Conservation (phyloP, 2,329 filamentous ascomycete species). For the Dactylellina sp. region DNA sequence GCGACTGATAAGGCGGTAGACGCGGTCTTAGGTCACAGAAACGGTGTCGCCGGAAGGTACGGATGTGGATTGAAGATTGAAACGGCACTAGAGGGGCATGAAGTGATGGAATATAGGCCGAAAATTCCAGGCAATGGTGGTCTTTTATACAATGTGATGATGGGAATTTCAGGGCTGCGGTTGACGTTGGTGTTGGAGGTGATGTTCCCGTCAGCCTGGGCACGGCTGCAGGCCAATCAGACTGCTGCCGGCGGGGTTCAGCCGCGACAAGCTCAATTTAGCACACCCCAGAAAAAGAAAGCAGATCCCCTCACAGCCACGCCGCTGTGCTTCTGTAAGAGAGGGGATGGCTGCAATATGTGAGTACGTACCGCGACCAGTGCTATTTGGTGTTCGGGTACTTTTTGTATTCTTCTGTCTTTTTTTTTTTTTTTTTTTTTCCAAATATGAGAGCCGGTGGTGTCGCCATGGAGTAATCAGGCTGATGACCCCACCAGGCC, state of each 20-base stretch:
- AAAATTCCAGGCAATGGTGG: conserved; percentile 18
- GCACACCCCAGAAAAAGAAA: conserved; percentile 26
- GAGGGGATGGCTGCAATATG: no score
- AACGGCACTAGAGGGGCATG: neutral
- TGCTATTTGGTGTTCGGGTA: neutral
- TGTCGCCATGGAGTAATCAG: conserved; percentile 10
- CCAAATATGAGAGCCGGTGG: no score
- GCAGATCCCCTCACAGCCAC: neutral
- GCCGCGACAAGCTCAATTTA: conserved; percentile 53
- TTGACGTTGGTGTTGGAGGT: conserved; percentile 27
- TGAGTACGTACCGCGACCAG: neutral
- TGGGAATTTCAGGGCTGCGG: no score
- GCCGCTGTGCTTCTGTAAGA: no score
- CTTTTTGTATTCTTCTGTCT: no score
- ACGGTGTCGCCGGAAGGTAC: neutral
- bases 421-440: no score
- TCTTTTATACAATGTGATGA: conserved; percentile 27
- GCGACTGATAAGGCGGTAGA: neutral
- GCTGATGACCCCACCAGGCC: conserved; percentile 6
- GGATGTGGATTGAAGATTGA: conserved; percentile 5
- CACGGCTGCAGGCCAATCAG: conserved; percentile 30
- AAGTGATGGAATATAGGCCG: neutral
- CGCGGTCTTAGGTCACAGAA: neutral
- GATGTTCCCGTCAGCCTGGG: conserved; percentile 52
- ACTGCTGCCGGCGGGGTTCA: conserved; percentile 28